Base-by-base conservation (phyloP, 2,329 filamentous ascomycete species). In the Cylindrodendrum hubeiense region DNA sequence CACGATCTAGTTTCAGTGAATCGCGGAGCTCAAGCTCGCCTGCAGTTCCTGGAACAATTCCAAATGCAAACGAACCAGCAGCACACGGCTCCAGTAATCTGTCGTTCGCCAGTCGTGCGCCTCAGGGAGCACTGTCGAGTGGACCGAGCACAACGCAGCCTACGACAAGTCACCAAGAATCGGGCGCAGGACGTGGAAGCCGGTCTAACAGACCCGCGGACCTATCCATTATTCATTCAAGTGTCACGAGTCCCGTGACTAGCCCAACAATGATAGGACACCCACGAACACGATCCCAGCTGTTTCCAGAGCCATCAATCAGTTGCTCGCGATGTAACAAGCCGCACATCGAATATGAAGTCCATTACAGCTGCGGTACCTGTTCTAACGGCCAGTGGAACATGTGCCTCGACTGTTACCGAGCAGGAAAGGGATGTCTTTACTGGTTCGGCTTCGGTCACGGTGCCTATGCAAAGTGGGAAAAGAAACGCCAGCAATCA, bases 371-470 rank as follows among this genome's bases (percentile, higher is more conserved):
- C 75, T 98, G 95, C 78, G 78, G 81, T 2, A 83, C 84, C 53
- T 98, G 95, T 78, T 84, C 87, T 17, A 81, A 85, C 6, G 93
- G 93, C 1, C 83, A 88, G 50, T 97, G 91, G 84, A 91, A 95
- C 76, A 83, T 98, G 12, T 98, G 95, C 75, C 80, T 92, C 2
- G 85, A 86, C 68, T 98, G 95, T 81, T 98, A 97, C 77, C 90
- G 93, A 28, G 77, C 83, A 13, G 91, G 91, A 9, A 88, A 88
- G 74, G 95, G 95, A 12, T 98, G 95, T 77, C 84, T 89, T 19
- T 89, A 96, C 76, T 98, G 94, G 94, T 94, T 91, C 71, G 95
- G 95, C 2, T 97, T 98, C 76, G 93, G 93, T 3, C 86, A 91
- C 71, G 86, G 87, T 5, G 94, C 93, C 0, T 88, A 89, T 81